Percentiles rank a stretch among this genome's conserved stretches.
Evolutionary conservation across 2,329 filamentous ascomycete species (phyloP).

Genomic region (Arthrocladium fulminans): DNA sequence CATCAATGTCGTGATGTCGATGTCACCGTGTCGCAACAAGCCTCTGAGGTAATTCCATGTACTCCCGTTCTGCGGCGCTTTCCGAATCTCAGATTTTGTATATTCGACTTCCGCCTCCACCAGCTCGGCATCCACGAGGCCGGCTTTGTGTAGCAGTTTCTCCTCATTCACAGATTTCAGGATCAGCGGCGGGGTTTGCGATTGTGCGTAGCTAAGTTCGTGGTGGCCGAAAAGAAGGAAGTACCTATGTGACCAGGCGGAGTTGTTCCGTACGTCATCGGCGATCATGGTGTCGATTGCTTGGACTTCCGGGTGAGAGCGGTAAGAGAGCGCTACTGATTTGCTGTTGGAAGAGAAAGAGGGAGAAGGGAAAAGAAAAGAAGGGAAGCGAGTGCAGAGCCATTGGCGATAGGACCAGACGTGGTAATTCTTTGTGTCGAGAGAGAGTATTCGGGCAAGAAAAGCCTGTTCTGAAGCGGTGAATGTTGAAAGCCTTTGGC

Average conservation of each 20-base stretch:
- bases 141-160: slow-evolving; percentile 45
- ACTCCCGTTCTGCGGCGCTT: slow-evolving; percentile 87
- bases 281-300: slow-evolving; percentile 65
- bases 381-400: slow-evolving; percentile 55
- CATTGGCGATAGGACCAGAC: slow-evolving; percentile 92
- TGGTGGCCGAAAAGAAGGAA: slow-evolving; percentile 69
- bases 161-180: slow-evolving; percentile 52
- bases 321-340: slow-evolving; percentile 37
- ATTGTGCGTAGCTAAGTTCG: slow-evolving; percentile 24
- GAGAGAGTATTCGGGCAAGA: slow-evolving; percentile 66
- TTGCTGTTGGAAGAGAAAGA: not conserved
- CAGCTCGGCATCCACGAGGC: slow-evolving; percentile 49
- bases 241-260: slow-evolving; percentile 94
- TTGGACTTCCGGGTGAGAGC: slow-evolving; percentile 52
- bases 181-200: not conserved
- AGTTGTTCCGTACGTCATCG: slow-evolving; percentile 86
- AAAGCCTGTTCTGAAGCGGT: slow-evolving; percentile 60
- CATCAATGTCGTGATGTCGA: slow-evolving; percentile 42
- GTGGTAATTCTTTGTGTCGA: slow-evolving; percentile 95
- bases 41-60: slow-evolving; percentile 88
- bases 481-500: not conserved
- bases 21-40: slow-evolving; percentile 57
- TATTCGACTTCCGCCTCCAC: slow-evolving; percentile 68
- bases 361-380: slow-evolving; percentile 13
- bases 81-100: slow-evolving; percentile 60